Percentiles rank a stretch among this genome's conserved stretches.
These are phyloP conservation scores for Entomortierella parvispora DNA, from an alignment of 192 early-diverging fungal genomes.

Conservation along the genomic window DNA sequence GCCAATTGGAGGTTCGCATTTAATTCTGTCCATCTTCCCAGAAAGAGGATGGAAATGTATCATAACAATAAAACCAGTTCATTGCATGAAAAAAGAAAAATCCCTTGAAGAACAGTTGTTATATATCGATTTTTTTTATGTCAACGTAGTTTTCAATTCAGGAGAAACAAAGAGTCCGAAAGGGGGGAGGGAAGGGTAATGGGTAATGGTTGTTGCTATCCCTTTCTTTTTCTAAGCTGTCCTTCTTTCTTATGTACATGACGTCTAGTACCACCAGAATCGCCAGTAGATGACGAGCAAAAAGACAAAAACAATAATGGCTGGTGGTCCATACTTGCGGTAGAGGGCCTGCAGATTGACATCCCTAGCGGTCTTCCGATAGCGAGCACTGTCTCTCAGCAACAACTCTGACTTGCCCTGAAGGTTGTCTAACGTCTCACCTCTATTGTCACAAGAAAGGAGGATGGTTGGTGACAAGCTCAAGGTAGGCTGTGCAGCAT, in stretches of 20 bases:
- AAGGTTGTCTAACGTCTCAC: slow-evolving; percentile 70
- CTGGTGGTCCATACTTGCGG: slow-evolving; percentile 94
- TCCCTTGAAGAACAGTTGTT: too few species aligned
- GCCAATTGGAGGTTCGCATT: too few species aligned
- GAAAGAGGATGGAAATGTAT: too few species aligned
- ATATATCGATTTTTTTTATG: too few species aligned
- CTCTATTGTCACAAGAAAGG: slow-evolving; percentile 55
- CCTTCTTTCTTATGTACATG: not conserved
- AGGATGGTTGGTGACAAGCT: slow-evolving; percentile 28
- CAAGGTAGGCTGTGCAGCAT: slow-evolving; percentile 55
- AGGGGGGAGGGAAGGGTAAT: too few species aligned
- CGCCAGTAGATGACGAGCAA: slow-evolving; percentile 79
- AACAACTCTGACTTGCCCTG: slow-evolving; percentile 65
- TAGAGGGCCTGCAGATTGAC: slow-evolving; percentile 91
- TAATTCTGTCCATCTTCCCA: too few species aligned
- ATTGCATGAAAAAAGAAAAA: too few species aligned
- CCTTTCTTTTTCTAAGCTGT: too few species aligned
- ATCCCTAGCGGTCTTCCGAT: slow-evolving; percentile 85
- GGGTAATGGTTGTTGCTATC: too few species aligned
- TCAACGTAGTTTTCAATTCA: too few species aligned
- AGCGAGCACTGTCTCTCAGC: slow-evolving; percentile 73
- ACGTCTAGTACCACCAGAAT: slow-evolving; percentile 62
- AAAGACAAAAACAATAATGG: slow-evolving; percentile 81
- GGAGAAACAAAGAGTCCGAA: too few species aligned
- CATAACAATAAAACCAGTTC: too few species aligned